A percentile compares a stretch with the other conserved stretches of the same genome.
Conservation (phyloP, 2,329 filamentous ascomycete species). For the Xylariaceae sp. region DNA sequence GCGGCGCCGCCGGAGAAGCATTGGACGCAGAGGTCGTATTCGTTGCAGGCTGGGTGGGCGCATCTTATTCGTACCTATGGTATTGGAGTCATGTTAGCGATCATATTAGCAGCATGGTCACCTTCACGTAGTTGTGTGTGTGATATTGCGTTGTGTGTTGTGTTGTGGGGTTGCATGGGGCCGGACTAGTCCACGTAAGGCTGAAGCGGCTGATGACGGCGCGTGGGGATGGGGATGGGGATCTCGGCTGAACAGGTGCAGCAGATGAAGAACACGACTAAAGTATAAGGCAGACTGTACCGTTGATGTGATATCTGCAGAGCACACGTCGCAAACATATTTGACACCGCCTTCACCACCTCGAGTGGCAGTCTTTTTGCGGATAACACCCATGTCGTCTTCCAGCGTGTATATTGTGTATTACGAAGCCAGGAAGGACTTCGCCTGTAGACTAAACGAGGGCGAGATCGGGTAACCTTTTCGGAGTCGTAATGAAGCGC, state of each 20-base stretch:
- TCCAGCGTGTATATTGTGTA: constrained; percentile 20
- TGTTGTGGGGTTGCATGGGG: not conserved
- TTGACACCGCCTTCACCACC: constrained; percentile 89
- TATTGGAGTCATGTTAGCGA: constrained; percentile 7
- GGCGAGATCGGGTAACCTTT: not conserved
- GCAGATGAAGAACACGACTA: not conserved
- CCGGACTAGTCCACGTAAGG: constrained; percentile 4
- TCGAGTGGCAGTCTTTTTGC: constrained; percentile 87
- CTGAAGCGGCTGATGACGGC: not conserved
- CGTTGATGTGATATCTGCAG: constrained; percentile 94
- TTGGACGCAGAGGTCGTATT: constrained; percentile 95
- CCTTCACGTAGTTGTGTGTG: too few relatives aligned
- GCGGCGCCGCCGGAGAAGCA: constrained; percentile 85
- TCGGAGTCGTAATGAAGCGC: not conserved
- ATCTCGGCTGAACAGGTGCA: not conserved
- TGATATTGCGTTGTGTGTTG: not conserved
- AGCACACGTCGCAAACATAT: constrained; percentile 97
- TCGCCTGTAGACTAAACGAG: constrained; percentile 8
- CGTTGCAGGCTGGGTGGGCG: constrained; percentile 78
- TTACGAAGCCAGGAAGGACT: constrained; percentile 26
- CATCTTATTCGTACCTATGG: constrained; percentile 89
- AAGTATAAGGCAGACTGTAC: constrained; percentile 56
- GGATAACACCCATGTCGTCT: constrained; percentile 81
- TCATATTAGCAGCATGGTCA: not conserved
- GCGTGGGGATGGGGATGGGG: not conserved